A percentile compares a stretch with the other conserved stretches of the same genome.
Evolutionary conservation across 805 yeast genomes (phyloP).

Genomic region (Pichia eremophila): DNA sequence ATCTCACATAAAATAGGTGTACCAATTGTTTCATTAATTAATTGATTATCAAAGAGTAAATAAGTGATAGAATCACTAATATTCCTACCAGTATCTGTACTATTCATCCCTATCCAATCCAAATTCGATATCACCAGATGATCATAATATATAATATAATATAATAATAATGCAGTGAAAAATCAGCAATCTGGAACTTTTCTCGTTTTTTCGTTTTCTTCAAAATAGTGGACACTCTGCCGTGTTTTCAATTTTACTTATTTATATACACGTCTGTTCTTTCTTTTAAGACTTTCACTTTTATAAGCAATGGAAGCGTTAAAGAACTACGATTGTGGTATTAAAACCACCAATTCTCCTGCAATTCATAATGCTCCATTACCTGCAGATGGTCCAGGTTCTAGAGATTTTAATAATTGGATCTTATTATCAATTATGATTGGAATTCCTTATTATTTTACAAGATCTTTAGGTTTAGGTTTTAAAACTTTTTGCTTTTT

Average conservation of each 20-base stretch:
- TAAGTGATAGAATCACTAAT: slow-evolving; percentile 9
- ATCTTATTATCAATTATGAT: slow-evolving; percentile 40
- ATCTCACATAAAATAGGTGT: slow-evolving; percentile 14
- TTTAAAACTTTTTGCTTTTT: slow-evolving; percentile 58
- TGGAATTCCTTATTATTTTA: slow-evolving; percentile 53
- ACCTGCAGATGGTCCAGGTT: slow-evolving; percentile 88
- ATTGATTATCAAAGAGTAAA: slow-evolving; percentile 13
- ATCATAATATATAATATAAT: too few species aligned
- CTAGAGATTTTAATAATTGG: slow-evolving; percentile 62
- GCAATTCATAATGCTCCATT: slow-evolving; percentile 78
- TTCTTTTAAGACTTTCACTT: too few species aligned
- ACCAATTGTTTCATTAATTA: slow-evolving; percentile 9
- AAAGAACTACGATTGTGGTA: slow-evolving; percentile 6
- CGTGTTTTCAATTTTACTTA: too few species aligned
- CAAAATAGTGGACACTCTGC: too few species aligned
- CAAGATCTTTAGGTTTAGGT: slow-evolving; percentile 63
- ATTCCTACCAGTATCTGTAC: too few species aligned
- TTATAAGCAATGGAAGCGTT: slow-evolving; percentile 7
- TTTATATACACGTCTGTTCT: too few species aligned
- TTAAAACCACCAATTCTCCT: slow-evolving; percentile 32
- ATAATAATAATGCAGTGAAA: too few species aligned
- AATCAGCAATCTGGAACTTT: too few species aligned
- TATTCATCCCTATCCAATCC: too few species aligned
- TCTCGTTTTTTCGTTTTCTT: too few species aligned
- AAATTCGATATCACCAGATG: too few species aligned